These are phyloP conservation scores for Neurospora hispaniola DNA, from an alignment of 495 filamentous ascomycete species.

Conservation along the genomic window DNA sequence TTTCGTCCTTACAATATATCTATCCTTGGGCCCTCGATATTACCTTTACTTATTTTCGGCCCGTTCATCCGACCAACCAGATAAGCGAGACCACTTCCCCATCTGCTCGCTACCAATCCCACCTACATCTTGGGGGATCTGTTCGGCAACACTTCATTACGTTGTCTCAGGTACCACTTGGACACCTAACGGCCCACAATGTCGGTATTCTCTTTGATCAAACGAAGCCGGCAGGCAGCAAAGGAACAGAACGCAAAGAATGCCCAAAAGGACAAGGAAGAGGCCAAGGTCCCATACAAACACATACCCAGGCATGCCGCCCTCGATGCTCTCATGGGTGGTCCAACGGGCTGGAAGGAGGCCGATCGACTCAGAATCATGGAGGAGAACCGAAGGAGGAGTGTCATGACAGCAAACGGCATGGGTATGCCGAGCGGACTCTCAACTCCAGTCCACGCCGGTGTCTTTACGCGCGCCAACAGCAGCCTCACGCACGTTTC, in stretches of 20 bases:
- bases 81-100: neutral
- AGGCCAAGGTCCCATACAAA: conserved; percentile 37
- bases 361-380: conserved; percentile 30
- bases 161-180: neutral
- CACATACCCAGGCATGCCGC: conserved; percentile 50
- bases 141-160: neutral
- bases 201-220: conserved; percentile 44
- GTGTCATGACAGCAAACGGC: conserved; percentile 26
- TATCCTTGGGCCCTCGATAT: neutral
- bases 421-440: conserved; percentile 19
- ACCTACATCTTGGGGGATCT: neutral
- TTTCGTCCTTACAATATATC: neutral
- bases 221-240: conserved; percentile 35
- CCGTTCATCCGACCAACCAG: neutral
- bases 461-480: conserved; percentile 28
- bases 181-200: conserved; percentile 17
- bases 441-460: conserved; percentile 12
- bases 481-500: conserved; percentile 33
- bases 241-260: conserved; percentile 39
- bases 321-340: conserved; percentile 42
- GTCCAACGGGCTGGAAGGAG: conserved; percentile 39
- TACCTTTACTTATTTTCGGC: neutral
- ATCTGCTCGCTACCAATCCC: neutral
- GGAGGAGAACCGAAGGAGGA: conserved; percentile 33
- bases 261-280: conserved; percentile 30